These are phyloP conservation scores for Galerina marginata DNA, from an alignment of 768 basidiomycete species.

Conservation along the genomic window DNA sequence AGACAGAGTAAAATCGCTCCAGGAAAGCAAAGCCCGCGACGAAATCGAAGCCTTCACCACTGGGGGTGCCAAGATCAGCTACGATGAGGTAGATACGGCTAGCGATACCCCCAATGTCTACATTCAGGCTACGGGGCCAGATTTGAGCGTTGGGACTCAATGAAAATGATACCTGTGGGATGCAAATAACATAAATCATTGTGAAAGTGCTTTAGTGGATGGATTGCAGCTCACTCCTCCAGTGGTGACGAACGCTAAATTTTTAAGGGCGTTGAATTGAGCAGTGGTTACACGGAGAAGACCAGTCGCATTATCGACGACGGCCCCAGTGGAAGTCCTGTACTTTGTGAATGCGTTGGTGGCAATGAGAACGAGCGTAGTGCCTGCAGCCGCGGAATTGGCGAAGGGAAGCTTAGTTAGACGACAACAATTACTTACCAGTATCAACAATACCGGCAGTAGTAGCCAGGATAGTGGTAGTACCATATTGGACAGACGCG, in stretches of 20 bases:
- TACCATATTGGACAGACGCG: slow-evolving; percentile 56
- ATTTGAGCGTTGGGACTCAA: slow-evolving; percentile 70
- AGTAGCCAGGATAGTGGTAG: slow-evolving; percentile 46
- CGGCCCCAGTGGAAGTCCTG: slow-evolving; percentile 48
- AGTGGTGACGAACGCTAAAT: slow-evolving; percentile 56
- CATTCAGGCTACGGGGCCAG: slow-evolving; percentile 68
- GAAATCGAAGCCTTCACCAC: slow-evolving; percentile 67
- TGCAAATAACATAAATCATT: background rate
- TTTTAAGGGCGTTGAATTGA: slow-evolving; percentile 57
- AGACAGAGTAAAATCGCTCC: slow-evolving; percentile 70
- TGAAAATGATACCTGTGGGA: slow-evolving; percentile 50
- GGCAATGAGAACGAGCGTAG: slow-evolving; percentile 57
- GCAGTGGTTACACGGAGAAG: slow-evolving; percentile 55
- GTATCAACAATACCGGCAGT: slow-evolving; percentile 68
- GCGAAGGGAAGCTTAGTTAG: background rate
- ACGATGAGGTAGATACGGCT: slow-evolving; percentile 60
- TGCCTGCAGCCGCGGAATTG: slow-evolving; percentile 33
- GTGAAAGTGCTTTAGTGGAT: background rate
- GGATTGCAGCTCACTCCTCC: slow-evolving; percentile 44
- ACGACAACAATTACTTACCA: slow-evolving; percentile 30
- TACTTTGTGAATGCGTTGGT: slow-evolving; percentile 51
- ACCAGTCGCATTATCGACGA: slow-evolving; percentile 45
- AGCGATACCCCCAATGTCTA: slow-evolving; percentile 56
- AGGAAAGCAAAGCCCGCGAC: slow-evolving; percentile 48
- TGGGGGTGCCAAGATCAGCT: slow-evolving; percentile 52